Evolutionary conservation across 2,329 filamentous ascomycete genomes (phyloP).

Genomic region (Phaeosphaeria sp.): DNA sequence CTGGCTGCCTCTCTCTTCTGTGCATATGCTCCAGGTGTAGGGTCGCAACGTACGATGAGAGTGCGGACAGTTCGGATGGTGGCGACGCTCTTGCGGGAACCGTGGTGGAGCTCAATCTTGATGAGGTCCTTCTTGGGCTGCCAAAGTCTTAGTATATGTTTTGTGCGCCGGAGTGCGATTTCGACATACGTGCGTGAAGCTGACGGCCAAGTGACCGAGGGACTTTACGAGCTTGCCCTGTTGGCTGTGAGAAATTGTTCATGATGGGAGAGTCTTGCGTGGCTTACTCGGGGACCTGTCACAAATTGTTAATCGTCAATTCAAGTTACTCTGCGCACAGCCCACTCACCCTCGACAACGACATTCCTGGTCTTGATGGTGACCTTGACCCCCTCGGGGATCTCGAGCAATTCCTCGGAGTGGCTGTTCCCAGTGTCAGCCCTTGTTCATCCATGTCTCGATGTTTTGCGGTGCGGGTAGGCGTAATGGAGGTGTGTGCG

Average conservation of each 20-base stretch:
- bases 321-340: background rate
- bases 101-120: constrained; percentile 98
- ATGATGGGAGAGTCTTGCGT: constrained; percentile 8
- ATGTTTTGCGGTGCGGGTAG: constrained; percentile 16
- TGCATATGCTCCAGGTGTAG: background rate
- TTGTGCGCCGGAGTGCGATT: constrained; percentile 2
- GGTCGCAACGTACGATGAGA: constrained; percentile 67
- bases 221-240: constrained; percentile 95
- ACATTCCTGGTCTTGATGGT: constrained; percentile 95
- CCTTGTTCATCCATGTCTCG: constrained; percentile 19
- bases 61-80: constrained; percentile 97
- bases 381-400: constrained; percentile 98
- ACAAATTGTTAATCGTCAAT: constrained; percentile 24
- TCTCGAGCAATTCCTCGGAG: constrained; percentile 92
- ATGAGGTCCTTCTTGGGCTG: constrained; percentile 80
- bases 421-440: constrained; percentile 61
- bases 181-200: constrained; percentile 73
- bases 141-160: constrained; percentile 23
- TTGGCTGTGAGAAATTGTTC: constrained; percentile 28
- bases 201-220: constrained; percentile 94
- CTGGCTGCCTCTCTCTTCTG: constrained; percentile 1
- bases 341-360: constrained; percentile 92
- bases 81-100: constrained; percentile 95
- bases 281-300: constrained; percentile 42
- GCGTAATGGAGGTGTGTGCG: constrained; percentile 14